These are phyloP conservation scores for Colletotrichum sp. DNA, from an alignment of 2,329 filamentous ascomycete species.

Conservation along the genomic window DNA sequence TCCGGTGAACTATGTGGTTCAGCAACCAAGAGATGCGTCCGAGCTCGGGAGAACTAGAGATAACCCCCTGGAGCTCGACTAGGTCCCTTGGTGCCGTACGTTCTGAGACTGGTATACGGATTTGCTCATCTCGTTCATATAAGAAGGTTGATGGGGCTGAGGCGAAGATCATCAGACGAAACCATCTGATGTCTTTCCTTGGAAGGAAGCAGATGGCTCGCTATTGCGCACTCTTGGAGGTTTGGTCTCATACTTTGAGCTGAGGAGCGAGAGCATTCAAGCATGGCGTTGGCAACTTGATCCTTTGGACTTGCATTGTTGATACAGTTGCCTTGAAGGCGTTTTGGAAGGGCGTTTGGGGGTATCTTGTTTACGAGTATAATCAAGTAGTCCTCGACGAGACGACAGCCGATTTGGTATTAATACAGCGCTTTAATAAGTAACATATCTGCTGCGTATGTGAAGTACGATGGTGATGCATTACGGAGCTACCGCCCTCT, in stretches of 20 bases:
- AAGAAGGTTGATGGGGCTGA: neutral
- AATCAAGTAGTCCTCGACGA: neutral
- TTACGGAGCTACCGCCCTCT: conserved; percentile 39
- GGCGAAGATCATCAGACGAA: neutral
- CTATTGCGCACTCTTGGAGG: neutral
- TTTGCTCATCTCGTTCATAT: neutral
- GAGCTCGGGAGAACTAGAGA: neutral
- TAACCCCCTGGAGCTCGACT: neutral
- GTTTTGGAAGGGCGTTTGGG: neutral
- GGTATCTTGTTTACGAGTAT: neutral
- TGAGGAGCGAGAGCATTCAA: neutral
- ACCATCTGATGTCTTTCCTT: neutral
- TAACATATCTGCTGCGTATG: neutral
- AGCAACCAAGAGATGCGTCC: neutral
- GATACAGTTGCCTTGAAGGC: neutral
- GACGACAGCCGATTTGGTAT: neutral
- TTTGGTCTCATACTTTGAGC: neutral
- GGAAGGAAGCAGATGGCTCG: neutral
- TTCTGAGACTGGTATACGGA: neutral
- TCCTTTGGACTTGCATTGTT: neutral
- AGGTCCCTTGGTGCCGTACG: neutral
- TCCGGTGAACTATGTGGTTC: neutral
- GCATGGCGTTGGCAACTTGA: neutral
- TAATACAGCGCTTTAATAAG: neutral
- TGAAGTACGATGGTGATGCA: neutral